Evolutionary conservation across 179 eudicot genomes (phyloP), one percentile per base, ranked within the genome.

Genomic region (Vitellaria paradoxa): DNA sequence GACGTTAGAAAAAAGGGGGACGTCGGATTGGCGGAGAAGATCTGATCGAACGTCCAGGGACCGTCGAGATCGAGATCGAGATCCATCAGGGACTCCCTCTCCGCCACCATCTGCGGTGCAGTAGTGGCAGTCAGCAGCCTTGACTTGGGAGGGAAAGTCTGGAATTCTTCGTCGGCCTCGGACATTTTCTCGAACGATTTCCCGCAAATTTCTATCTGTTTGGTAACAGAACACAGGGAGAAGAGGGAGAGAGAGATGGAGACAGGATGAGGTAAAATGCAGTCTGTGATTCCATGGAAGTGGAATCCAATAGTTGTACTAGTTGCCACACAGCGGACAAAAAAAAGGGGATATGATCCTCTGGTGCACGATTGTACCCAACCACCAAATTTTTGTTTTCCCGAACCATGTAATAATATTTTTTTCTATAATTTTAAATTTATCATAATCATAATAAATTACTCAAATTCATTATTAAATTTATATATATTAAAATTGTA

Each of bases 21-120:
- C 9, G 20, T 30, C 13, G 73, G 70, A 15, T 67, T 55, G 21
- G 69, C 65, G 13, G 79, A 60, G 52, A 82, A 76, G 76, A 93
- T 87, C 82, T 92, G 97, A 82, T 92, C 97, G 67, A 92, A 89
- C 49, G 87, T 77, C 98, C 97, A 94, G 20, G 92, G 77, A 30
- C 82, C 83, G 21, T 85, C 96, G 11, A 86, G 87, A 82, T 93
- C 97, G 67, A 93, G 85, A 82, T 93, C 97, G 82, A 93, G 83
- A 80, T 86, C 93, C 93, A 91, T 90, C 62, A 61, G 11, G 12
- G 13, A 37, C 52, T 10, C 37, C 20, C 78, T 52, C 52, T 66
- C 65, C 53, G 45, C 75, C 73, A 21, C 74, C 68, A 60, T 0
- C 8, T 2, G 63, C 8, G 64, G 23, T 15, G 63, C 18, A 64